Base-by-base conservation (phyloP, 495 filamentous ascomycete species). In the Neurospora sp. region DNA sequence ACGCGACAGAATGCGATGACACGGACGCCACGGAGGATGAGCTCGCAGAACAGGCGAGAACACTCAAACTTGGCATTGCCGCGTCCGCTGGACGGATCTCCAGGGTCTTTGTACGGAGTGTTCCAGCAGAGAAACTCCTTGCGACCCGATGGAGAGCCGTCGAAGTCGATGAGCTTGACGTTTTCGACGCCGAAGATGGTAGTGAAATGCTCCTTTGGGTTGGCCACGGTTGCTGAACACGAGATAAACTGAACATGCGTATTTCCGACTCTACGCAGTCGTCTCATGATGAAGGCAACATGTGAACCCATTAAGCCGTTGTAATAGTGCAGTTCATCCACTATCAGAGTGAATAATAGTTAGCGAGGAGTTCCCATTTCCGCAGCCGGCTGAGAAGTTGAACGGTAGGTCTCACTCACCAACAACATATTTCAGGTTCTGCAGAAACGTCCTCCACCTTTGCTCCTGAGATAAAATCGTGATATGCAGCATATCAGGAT, bases 121-220 rank as follows among this genome's bases (percentile, higher is more conserved):
- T 98, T 98, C 96, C 96, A 99, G 82, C 94, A 97, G 9, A 99
- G 81, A 73, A 98, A 98, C 79, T 97, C 94, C 78, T 99, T 99
- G 37, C 93, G 86, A 75, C 77, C 96, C 12, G 93, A 93, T 1
- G 96, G 96, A 4, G 94, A 97, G 3, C 96, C 96, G 78, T 98
- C 96, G 80, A 93, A 94, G 82, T 97, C 93, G 2, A 93, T 90
- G 44, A 98, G 79, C 73, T 86, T 88, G 10, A 97, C 92, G 31
- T 95, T 87, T 8, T 85, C 82, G 35, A 97, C 87, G n/a, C 94
- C 94, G 78, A 99, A 99, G 46, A 99, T 91, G 1, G 92, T 92
- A 81, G 89, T 90, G 89, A 99, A 98, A 81, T 99, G 96, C 77
- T 94, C 81, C 78, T 93, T 88, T 0, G 96, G 96, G 77, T 99